These are phyloP conservation scores for Aspergillus sergii DNA, from an alignment of 2,329 filamentous ascomycete species.

Conservation along the genomic window DNA sequence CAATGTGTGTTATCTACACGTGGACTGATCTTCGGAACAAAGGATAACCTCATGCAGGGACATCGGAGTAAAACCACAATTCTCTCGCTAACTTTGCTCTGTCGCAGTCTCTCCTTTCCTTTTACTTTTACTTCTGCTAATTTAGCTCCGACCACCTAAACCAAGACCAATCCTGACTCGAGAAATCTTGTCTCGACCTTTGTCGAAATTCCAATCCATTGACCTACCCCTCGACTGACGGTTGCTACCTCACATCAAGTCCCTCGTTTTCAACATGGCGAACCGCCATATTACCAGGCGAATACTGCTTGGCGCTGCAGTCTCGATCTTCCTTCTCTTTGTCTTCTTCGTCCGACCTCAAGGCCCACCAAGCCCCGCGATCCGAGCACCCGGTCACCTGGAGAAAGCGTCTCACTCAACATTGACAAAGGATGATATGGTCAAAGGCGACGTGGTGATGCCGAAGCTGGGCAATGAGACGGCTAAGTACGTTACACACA, in stretches of 20 bases:
- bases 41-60: conserved; percentile 7
- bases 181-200: neutral
- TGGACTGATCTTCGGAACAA: conserved; percentile 9
- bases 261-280: conserved; percentile 29
- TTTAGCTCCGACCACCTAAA: neutral
- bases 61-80: neutral
- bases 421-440: conserved; percentile 36
- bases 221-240: neutral
- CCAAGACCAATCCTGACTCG: neutral
- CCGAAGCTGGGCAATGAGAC: conserved; percentile 53
- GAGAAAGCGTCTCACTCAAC: conserved; percentile 30
- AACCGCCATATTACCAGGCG: conserved; percentile 37
- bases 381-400: conserved; percentile 45
- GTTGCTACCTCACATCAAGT: neutral
- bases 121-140: neutral
- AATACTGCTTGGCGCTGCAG: conserved; percentile 36
- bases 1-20: conserved; percentile 3
- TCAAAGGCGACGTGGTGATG: conserved; percentile 50
- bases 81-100: neutral
- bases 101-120: neutral
- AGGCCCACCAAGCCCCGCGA: conserved; percentile 40
- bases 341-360: conserved; percentile 42
- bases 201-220: neutral
- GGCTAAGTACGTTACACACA: conserved; percentile 42
- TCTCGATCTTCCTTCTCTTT: conserved; percentile 39